Percentiles rank a stretch among this genome's conserved stretches.
Evolutionary conservation across 1,284 basidiomycete genomes (phyloP).

Genomic region (Sporisorium iseilematis-ciliati): DNA sequence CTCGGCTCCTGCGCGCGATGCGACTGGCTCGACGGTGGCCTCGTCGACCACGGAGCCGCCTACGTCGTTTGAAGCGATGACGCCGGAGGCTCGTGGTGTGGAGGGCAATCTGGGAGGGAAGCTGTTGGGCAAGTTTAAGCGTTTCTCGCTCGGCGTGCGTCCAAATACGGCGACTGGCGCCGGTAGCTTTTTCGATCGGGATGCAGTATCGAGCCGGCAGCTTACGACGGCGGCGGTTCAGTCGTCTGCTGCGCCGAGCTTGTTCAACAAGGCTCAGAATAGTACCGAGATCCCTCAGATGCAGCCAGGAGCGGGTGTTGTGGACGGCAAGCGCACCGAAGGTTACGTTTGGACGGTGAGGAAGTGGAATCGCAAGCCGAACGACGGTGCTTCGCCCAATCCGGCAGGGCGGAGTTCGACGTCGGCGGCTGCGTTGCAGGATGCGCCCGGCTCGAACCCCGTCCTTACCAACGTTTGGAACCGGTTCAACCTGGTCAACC

Average conservation of each 20-base stretch:
- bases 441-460: constrained; percentile 33
- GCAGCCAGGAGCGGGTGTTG: constrained; percentile 49
- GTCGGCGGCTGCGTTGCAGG: constrained; percentile 4
- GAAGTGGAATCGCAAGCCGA: constrained; percentile 52
- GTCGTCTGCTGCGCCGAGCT: constrained; percentile 4
- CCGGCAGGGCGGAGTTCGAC: constrained; percentile 12
- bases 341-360: constrained; percentile 65
- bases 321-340: constrained; percentile 48
- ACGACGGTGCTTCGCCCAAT: constrained; percentile 27
- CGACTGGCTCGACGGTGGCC: constrained; percentile 4
- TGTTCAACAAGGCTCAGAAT: constrained; percentile 16
- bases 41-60: constrained; percentile 43
- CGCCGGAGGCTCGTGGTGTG: constrained; percentile 54
- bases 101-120: constrained; percentile 53
- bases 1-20: constrained; percentile 27
- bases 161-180: constrained; percentile 12
- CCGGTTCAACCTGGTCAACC: constrained; percentile 56
- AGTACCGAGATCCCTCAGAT: constrained; percentile 45
- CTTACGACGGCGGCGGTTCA: neutral
- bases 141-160: constrained; percentile 44
- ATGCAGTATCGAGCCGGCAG: constrained; percentile 4
- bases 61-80: constrained; percentile 63
- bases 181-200: constrained; percentile 16
- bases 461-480: constrained; percentile 60
- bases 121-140: constrained; percentile 57